Conservation (phyloP, 2,329 filamentous ascomycete genomes). For the Colletotrichum sp. region DNA sequence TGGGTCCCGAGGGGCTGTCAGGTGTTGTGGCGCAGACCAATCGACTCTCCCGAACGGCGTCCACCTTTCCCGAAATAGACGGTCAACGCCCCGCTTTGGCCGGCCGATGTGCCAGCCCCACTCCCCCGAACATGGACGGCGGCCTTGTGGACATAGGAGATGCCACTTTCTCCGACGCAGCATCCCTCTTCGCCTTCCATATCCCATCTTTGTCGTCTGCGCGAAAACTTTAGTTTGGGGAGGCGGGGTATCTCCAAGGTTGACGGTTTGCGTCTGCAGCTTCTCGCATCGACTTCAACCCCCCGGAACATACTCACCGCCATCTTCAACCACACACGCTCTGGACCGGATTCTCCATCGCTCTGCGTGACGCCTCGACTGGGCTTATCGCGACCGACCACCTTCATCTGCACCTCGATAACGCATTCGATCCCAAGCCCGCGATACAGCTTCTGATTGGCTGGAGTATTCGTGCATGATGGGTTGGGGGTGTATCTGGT, state of each 20-base stretch:
- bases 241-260: not conserved
- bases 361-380: not conserved
- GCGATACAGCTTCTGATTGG: not conserved
- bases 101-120: slow-evolving; percentile 7
- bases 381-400: not conserved
- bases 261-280: not conserved
- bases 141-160: not conserved
- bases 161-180: slow-evolving; percentile 5
- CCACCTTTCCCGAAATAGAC: slow-evolving; percentile 17
- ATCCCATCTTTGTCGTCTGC: not conserved
- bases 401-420: slow-evolving; percentile 5
- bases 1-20: slow-evolving; percentile 37
- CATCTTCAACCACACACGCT: not conserved
- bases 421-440: not conserved
- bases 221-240: not conserved
- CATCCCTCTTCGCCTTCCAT: not conserved
- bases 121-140: not conserved
- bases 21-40: slow-evolving; percentile 43
- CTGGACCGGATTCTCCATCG: not conserved
- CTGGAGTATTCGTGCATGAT: not conserved
- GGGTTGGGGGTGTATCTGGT: slow-evolving; percentile 24
- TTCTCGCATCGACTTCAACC: not conserved
- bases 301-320: not conserved
- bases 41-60: slow-evolving; percentile 20
- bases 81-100: not conserved